Evolutionary conservation across 331 rosid genomes (phyloP), one percentile per base, ranked within the genome.

Genomic region (Quercus tomentella): DNA sequence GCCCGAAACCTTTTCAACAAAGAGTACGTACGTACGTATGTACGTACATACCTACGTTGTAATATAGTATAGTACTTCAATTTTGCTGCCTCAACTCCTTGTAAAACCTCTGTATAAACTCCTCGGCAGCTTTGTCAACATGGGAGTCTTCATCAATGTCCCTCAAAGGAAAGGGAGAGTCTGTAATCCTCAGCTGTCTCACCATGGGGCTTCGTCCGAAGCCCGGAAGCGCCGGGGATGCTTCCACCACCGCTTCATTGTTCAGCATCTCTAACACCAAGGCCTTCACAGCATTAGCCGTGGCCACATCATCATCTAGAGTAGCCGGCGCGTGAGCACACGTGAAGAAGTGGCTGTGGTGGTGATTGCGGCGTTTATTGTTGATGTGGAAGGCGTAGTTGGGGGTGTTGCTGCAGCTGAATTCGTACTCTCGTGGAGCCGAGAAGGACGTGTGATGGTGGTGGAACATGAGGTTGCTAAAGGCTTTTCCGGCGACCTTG

Each of bases 391-490:
- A 55, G 81, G 65, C 58, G 77, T 73, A 66, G 82, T 84, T 68
- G 26, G 98, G 97, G 11, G 93, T 95, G 85, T 86, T 90, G 76
- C 93, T 90, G 82, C 98, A 95, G 85, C 97, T 93, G 91, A 95
- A 95, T 76, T 95, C 99, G 70, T 95, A 95, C 49, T 95, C 96
- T 7, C 90, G 79, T 1, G 82, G 67, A 16, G 84, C 62, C 8
- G 93, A 71, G 86, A 81, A 31, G 41, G 60, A 76, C 3, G 57
- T 30, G 56, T 67, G 69, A 2, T 31, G 41, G 41, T 35, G 41
- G 83, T 82, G 90, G 85, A 79, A 82, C 88, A 92, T 90, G 74
- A 90, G 87, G 57, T 94, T 87, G 76, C 83, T 79, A 25, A 95
- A 71, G 82, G 96, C 98, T 81, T 95, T 95, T 1, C 97, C 84